phyloP scores from a whole-genome alignment of 176 grass and related monocot species.

The Aechmea fasciata region DNA sequence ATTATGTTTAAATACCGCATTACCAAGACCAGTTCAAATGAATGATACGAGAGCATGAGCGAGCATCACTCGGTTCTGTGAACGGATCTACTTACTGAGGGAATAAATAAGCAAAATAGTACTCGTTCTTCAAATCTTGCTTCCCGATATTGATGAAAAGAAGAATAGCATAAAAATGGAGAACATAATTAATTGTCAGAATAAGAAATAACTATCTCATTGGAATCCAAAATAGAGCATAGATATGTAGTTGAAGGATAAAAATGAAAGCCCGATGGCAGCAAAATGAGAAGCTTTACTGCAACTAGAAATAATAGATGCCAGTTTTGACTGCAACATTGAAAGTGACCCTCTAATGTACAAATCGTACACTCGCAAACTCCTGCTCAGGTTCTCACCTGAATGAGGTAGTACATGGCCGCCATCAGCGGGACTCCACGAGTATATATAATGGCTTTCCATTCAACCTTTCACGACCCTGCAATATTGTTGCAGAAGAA shows the following conservation, averaged over 20 bases:
- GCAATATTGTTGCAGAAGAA: conserved; percentile 5
- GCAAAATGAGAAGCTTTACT: neutral
- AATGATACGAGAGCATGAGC: no score
- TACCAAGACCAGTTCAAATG: no score
- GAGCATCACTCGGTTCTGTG: no score
- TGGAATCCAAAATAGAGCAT: no score
- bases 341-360: neutral
- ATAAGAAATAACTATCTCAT: no score
- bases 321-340: neutral
- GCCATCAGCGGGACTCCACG: conserved; percentile 35
- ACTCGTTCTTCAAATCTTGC: no score
- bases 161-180: no score
- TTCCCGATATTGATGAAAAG: no score
- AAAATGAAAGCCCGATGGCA: neutral
- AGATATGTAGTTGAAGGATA: neutral
- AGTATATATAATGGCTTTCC: conserved; percentile 47
- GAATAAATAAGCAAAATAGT: no score
- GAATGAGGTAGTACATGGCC: neutral
- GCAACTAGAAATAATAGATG: neutral
- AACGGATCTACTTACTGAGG: no score
- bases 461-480: conserved; percentile 56
- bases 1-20: no score
- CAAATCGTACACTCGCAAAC: neutral
- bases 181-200: no score
- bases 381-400: neutral